Conservation (phyloP, 2,329 filamentous ascomycete genomes). For the Gnomoniopsis sp. region DNA sequence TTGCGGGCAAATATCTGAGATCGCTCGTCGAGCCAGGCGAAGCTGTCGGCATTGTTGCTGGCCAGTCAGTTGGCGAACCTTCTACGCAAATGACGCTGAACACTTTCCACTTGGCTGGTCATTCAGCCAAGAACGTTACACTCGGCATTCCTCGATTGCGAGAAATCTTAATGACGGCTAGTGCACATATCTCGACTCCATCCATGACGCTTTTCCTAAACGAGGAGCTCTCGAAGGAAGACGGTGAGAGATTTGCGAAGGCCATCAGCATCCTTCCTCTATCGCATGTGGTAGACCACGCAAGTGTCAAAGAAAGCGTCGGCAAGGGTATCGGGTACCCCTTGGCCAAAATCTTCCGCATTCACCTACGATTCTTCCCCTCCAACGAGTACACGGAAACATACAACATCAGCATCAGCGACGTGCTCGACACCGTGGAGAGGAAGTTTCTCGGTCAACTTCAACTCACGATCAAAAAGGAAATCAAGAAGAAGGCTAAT, state of each 20-base stretch:
- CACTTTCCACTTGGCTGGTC: constrained; percentile 98
- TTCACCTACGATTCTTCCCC: constrained; percentile 81
- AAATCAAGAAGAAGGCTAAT: constrained; percentile 77
- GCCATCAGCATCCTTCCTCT: constrained; percentile 83
- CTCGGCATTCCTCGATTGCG: constrained; percentile 94
- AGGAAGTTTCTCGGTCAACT: constrained; percentile 72
- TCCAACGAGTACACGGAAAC: constrained; percentile 77
- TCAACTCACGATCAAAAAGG: constrained; percentile 66
- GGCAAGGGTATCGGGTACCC: constrained; percentile 65
- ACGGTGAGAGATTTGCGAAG: constrained; percentile 82
- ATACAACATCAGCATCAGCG: constrained; percentile 76
- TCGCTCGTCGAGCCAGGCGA: constrained; percentile 93
- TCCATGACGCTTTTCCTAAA: constrained; percentile 82
- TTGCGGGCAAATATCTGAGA: constrained; percentile 89
- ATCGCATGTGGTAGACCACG: constrained; percentile 77
- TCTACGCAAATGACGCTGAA: constrained; percentile 99
- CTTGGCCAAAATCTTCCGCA: constrained; percentile 80
- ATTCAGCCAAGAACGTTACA: constrained; percentile 97
- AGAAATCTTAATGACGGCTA: constrained; percentile 98
- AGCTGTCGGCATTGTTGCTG: constrained; percentile 93
- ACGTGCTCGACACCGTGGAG: constrained; percentile 80
- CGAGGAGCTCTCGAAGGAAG: constrained; percentile 63
- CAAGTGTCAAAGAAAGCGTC: constrained; percentile 75
- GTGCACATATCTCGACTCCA: constrained; percentile 82
- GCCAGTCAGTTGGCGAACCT: constrained; percentile 93